Conservation (phyloP, 345 rosid species). For the Citrus trifoliata region DNA sequence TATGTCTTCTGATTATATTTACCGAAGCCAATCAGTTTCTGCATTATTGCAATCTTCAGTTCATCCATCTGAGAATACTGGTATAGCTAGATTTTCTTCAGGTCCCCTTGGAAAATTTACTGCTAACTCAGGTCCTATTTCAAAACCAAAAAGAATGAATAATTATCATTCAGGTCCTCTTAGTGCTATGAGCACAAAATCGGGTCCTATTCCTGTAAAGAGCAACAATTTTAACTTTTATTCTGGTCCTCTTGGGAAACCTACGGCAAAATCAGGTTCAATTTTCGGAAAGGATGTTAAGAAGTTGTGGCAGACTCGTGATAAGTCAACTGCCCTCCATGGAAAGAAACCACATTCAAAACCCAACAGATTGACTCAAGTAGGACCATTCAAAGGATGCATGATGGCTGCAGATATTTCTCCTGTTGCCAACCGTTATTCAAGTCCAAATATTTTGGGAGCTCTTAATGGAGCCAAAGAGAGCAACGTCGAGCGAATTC, state of each 20-base stretch:
- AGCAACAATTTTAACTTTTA: slow-evolving; percentile 39
- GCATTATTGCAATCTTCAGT: slow-evolving; percentile 50
- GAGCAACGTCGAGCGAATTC: slow-evolving; percentile 28
- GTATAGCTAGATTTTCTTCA: slow-evolving; percentile 69
- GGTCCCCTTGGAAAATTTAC: slow-evolving; percentile 62
- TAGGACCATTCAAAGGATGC: slow-evolving; percentile 90
- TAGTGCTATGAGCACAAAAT: slow-evolving; percentile 38
- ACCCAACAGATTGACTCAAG: slow-evolving; percentile 58
- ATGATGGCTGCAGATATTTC: slow-evolving; percentile 40
- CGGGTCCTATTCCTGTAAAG: slow-evolving; percentile 43
- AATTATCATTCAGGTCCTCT: slow-evolving; percentile 89
- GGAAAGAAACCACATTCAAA: slow-evolving; percentile 50
- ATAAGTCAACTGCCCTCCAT: slow-evolving; percentile 30
- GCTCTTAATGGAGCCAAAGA: slow-evolving; percentile 32
- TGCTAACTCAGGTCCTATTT: slow-evolving; percentile 42
- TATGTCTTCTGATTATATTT: slow-evolving; percentile 48
- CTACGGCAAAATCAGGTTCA: slow-evolving; percentile 60
- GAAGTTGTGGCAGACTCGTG: slow-evolving; percentile 55
- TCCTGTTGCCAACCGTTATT: slow-evolving; percentile 38
- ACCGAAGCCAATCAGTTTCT: slow-evolving; percentile 69
- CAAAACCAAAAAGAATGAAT: slow-evolving; percentile 41
- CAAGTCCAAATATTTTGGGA: slow-evolving; percentile 27
- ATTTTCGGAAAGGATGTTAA: slow-evolving; percentile 40
- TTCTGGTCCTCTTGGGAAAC: slow-evolving; percentile 63
- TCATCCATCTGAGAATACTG: slow-evolving; percentile 45